Evolutionary conservation across 2,329 filamentous ascomycete genomes (phyloP).

Genomic region (Purpureocillium lavendulum): DNA sequence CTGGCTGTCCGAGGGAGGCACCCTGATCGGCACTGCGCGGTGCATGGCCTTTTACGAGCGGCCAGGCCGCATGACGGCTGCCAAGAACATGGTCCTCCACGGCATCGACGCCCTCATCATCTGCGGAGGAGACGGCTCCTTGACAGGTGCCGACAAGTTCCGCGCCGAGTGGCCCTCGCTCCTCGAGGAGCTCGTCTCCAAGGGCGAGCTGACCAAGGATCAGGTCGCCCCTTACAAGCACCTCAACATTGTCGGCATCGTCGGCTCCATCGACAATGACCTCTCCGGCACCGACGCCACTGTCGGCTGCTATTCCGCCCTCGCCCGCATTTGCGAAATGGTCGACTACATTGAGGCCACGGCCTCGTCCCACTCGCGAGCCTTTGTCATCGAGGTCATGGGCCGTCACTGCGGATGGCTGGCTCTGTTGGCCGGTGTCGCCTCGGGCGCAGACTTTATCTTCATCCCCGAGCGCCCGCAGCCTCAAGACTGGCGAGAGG

Average conservation of each 20-base stretch:
- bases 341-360: slow-evolving; percentile 97
- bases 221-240: slow-evolving; percentile 72
- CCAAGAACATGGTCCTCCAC: slow-evolving; percentile 87
- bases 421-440: slow-evolving; percentile 90
- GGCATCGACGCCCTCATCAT: slow-evolving; percentile 96
- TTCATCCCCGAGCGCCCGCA: slow-evolving; percentile 95
- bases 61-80: slow-evolving; percentile 70
- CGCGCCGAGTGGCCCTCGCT: slow-evolving; percentile 86
- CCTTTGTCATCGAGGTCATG: slow-evolving; percentile 98
- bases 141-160: slow-evolving; percentile 94
- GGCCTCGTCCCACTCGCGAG: slow-evolving; percentile 85
- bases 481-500: slow-evolving; percentile 75
- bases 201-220: slow-evolving; percentile 58
- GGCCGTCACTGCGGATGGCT: slow-evolving; percentile 97
- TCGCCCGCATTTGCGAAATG: slow-evolving; percentile 87
- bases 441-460: slow-evolving; percentile 90
- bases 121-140: slow-evolving; percentile 90
- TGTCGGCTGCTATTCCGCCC: slow-evolving; percentile 91
- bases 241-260: slow-evolving; percentile 92
- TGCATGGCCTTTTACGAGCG: slow-evolving; percentile 91
- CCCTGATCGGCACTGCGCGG: slow-evolving; percentile 88
- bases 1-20: slow-evolving; percentile 89
- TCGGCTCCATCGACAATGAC: slow-evolving; percentile 97
- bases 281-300: slow-evolving; percentile 95
- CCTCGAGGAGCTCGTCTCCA: slow-evolving; percentile 73